A percentile compares a stretch with the other conserved stretches of the same genome.
These are phyloP conservation scores for Ophiostoma perfectum DNA, from an alignment of 2,329 filamentous ascomycete species.

Conservation along the genomic window DNA sequence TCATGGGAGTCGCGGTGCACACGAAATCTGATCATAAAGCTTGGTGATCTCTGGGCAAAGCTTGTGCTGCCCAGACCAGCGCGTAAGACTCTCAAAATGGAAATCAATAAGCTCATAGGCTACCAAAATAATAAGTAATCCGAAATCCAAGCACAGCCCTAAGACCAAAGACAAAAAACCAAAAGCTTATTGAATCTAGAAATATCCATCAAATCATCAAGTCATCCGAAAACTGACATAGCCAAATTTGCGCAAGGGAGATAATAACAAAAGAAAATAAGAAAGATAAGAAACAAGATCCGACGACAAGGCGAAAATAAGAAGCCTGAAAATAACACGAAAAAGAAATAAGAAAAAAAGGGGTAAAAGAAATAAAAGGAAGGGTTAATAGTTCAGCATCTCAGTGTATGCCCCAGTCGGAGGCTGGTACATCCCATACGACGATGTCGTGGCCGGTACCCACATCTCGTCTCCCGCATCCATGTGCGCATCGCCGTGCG, in stretches of 20 bases:
- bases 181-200: background rate
- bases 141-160: background rate
- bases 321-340: background rate
- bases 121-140: background rate
- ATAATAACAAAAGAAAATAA: background rate
- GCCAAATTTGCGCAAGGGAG: background rate
- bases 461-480: background rate
- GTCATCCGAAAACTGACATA: background rate
- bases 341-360: background rate
- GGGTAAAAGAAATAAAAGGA: background rate
- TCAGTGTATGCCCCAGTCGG: background rate
- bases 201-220: background rate
- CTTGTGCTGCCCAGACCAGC: too few relatives aligned
- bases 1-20: too few relatives aligned
- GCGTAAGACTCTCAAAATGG: too few relatives aligned
- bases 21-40: too few relatives aligned
- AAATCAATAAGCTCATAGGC: too few relatives aligned
- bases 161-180: background rate
- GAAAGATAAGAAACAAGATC: background rate
- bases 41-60: too few relatives aligned
- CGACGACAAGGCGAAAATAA: background rate
- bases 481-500: slow-evolving; percentile 26
- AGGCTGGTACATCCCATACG: background rate
- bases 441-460: background rate
- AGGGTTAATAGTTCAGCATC: background rate